Conservation (phyloP, 2,329 filamentous ascomycete species). For the Ophiocordyceps australis region DNA sequence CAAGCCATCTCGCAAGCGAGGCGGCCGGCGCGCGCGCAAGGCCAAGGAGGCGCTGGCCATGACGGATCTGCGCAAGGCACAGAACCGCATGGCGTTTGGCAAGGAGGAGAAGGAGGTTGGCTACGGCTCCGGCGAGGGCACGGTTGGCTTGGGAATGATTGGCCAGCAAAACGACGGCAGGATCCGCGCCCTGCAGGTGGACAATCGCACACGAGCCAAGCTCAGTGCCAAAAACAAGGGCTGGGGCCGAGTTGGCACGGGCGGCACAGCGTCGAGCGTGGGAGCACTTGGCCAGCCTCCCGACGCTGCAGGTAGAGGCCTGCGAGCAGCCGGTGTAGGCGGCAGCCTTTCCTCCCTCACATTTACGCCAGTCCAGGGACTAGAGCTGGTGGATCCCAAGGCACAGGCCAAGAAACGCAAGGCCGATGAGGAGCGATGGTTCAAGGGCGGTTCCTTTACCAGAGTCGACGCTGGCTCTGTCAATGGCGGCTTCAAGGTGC, state of each 20-base stretch:
- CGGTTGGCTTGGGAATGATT: constrained; percentile 87
- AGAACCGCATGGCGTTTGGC: constrained; percentile 90
- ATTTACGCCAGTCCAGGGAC: constrained; percentile 85
- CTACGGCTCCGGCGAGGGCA: constrained; percentile 72
- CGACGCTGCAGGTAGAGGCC: constrained; percentile 58
- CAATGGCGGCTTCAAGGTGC: constrained; percentile 63
- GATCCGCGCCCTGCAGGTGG: constrained; percentile 74
- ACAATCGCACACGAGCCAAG: constrained; percentile 83
- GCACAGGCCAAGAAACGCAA: constrained; percentile 76
- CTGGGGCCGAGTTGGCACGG: constrained; percentile 61
- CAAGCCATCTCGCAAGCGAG: constrained; percentile 83
- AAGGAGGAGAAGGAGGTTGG: constrained; percentile 90
- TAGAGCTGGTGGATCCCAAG: constrained; percentile 91
- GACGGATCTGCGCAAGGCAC: constrained; percentile 89
- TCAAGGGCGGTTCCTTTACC: constrained; percentile 93
- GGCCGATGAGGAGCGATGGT: constrained; percentile 89
- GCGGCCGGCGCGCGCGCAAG: constrained; percentile 75
- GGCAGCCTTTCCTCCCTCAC: constrained; percentile 77
- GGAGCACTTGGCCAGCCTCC: constrained; percentile 55
- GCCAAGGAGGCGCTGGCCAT: constrained; percentile 94
- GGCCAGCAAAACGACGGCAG: constrained; percentile 76
- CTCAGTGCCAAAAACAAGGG: constrained; percentile 90
- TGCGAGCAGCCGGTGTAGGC: constrained; percentile 70
- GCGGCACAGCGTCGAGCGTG: constrained; percentile 62
- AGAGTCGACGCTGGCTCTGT: constrained; percentile 43